These are phyloP conservation scores for Monosporascus sp. DNA, from an alignment of 2,329 filamentous ascomycete genomes.

Conservation along the genomic window DNA sequence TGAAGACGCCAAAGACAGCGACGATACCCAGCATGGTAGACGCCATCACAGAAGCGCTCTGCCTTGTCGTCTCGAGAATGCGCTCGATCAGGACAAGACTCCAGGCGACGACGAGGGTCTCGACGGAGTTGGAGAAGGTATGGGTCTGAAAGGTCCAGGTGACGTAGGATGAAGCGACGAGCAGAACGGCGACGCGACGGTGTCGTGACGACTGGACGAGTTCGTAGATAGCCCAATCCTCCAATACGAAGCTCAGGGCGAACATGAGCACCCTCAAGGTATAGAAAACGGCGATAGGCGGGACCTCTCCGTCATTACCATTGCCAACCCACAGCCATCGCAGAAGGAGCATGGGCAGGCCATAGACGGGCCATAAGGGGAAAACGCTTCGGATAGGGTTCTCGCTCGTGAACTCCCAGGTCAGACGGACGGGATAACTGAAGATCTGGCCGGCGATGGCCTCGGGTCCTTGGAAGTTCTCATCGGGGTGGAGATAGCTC, in stretches of 20 bases:
- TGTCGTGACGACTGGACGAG: conserved; percentile 70
- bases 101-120: conserved; percentile 91
- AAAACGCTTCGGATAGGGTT: conserved; percentile 92
- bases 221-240: conserved; percentile 97
- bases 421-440: conserved; percentile 79
- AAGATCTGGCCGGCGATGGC: conserved; percentile 94
- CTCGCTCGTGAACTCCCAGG: conserved; percentile 92
- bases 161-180: conserved; percentile 94
- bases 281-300: conserved; percentile 87
- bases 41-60: conserved; percentile 70
- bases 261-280: conserved; percentile 88
- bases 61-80: conserved; percentile 63
- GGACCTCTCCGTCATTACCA: conserved; percentile 67
- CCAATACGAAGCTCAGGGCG: conserved; percentile 86
- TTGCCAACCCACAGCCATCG: conserved; percentile 90
- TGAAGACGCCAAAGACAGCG: conserved; percentile 82
- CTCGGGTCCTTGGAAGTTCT: conserved; percentile 98
- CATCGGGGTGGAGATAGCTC: conserved; percentile 96
- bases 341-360: conserved; percentile 85
- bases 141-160: conserved; percentile 99
- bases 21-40: conserved; percentile 76
- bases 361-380: conserved; percentile 93
- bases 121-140: conserved; percentile 96
- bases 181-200: conserved; percentile 68
- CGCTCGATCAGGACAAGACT: conserved; percentile 85